phyloP scores from a whole-genome alignment of 176 grass and related monocot genomes.

The Bromus sterilis region DNA sequence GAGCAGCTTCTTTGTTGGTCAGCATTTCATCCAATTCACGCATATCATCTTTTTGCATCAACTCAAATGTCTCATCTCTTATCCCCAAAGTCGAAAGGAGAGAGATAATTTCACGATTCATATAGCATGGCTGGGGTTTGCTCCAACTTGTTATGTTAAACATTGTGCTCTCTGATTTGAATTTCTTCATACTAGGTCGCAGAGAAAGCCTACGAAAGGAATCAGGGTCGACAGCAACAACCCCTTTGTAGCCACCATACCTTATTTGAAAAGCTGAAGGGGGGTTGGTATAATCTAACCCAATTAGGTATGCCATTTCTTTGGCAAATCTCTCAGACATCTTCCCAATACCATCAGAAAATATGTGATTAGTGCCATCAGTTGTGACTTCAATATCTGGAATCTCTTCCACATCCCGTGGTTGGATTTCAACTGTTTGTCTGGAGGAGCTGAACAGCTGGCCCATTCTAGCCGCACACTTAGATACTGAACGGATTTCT shows the following conservation, averaged over 20 bases:
- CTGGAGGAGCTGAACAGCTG: constrained; percentile 90
- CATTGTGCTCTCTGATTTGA: constrained; percentile 77
- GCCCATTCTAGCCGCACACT: constrained; percentile 98
- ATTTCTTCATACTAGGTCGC: constrained; percentile 91
- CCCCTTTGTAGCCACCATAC: constrained; percentile 93
- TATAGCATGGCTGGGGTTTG: constrained; percentile 62
- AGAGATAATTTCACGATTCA: constrained; percentile 90
- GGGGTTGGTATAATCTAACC: constrained; percentile 37
- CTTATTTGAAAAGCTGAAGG: constrained; percentile 98
- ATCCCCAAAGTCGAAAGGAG: constrained; percentile 87
- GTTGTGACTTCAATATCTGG: constrained; percentile 80
- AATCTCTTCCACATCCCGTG: constrained; percentile 48
- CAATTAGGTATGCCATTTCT: constrained; percentile 48
- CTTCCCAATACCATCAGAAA: constrained; percentile 96
- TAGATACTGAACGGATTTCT: constrained; percentile 71
- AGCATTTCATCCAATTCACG: constrained; percentile 63
- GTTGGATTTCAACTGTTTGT: constrained; percentile 48
- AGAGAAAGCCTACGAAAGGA: constrained; percentile 56
- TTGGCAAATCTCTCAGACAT: constrained; percentile 62
- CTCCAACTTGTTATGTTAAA: constrained; percentile 84
- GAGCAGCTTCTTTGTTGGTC: constrained; percentile 59
- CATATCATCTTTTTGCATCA: constrained; percentile 72
- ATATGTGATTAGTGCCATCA: constrained; percentile 64
- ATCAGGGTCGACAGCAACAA: constrained; percentile 64
- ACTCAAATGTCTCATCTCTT: constrained; percentile 70